A percentile compares a stretch with the other conserved stretches of the same genome.
Evolutionary conservation across 371 early-diverging fungal genomes (phyloP).

Genomic region (Apophysomyces elegans): DNA sequence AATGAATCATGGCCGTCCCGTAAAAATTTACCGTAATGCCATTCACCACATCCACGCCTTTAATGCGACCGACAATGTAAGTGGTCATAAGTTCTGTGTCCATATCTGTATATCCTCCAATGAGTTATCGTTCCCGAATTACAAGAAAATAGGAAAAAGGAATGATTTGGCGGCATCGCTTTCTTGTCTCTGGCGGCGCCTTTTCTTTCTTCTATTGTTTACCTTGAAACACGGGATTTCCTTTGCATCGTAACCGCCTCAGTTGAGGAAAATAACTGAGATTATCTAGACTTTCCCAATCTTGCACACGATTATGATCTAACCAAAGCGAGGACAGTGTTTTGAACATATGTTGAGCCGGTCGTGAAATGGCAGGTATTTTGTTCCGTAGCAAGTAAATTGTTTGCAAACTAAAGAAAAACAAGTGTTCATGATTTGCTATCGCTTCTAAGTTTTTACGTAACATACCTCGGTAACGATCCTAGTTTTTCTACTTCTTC

Average conservation of each 20-base stretch:
- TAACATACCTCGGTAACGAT: slow-evolving; percentile 48
- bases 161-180: too few species aligned
- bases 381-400: slow-evolving; percentile 57
- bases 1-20: too few species aligned
- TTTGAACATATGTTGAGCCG: slow-evolving; percentile 24
- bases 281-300: slow-evolving; percentile 50
- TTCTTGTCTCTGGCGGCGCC: too few species aligned
- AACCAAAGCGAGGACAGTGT: slow-evolving; percentile 47
- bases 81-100: slow-evolving; percentile 26
- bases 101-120: slow-evolving; percentile 19
- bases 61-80: slow-evolving; percentile 45
- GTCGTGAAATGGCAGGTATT: slow-evolving; percentile 25
- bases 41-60: slow-evolving; percentile 30
- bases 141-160: too few species aligned
- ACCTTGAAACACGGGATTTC: slow-evolving; percentile 57
- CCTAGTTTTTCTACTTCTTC: slow-evolving; percentile 51
- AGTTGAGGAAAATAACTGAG: slow-evolving; percentile 48
- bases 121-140: neutral
- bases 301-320: slow-evolving; percentile 41
- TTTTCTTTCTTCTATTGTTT: neutral
- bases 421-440: neutral
- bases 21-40: slow-evolving; percentile 42
- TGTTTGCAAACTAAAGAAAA: slow-evolving; percentile 33
- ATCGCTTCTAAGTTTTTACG: too few species aligned
- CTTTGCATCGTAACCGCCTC: slow-evolving; percentile 45